Base-by-base conservation (phyloP, 139 green algal genomes). In the Chlamydomonas incerta region DNA sequence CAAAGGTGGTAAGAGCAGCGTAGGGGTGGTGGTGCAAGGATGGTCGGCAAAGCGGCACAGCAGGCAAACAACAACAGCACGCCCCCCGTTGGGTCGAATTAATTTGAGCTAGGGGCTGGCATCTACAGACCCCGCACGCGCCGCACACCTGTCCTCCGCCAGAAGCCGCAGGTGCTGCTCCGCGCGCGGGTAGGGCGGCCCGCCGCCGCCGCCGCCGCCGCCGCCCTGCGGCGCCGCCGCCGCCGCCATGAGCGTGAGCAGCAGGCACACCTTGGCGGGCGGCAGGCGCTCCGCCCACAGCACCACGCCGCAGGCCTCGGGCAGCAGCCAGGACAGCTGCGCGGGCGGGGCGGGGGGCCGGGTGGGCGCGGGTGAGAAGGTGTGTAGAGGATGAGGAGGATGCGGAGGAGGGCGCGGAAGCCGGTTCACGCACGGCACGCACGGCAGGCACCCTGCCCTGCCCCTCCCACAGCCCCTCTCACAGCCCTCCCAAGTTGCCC, bases 261-360 rank as follows among this genome's bases (percentile, higher is more conserved):
- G 77, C 77, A 83, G 62, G 41, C 77, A 83, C 17, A 47, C 77
- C 41, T 66, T 65, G 29, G 29, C 63, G 77, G 77, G 77, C 20
- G 63, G 29, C 63, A 83, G 63, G 41, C 77, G 77, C 77, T 74
- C 77, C 15, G 77, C 77, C 77, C 77, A 83, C 77, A 83, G 46
- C 63, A 83, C 77, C 77, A 83, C 37, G 6, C 41, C 26, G 47
- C 41, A 74, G 9, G 63, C 63, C 33, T 47, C 41, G 2, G 6
- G 3, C 37, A 83, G 77, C 63, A 83, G 77, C 31, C 1, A 34
- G n/a, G 29, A 31, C 41, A 83, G 77, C 77, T 83, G 62, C 20
- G 55, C 21, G 55, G 2, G 55, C 17, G 55, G 55, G 55, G 2
- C 2, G 55, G 31, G 73, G 50, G 31, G 55, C 28, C 1, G 70